Evolutionary conservation across 306 rosid species (phyloP).

Genomic region (Vigna hirtella): DNA sequence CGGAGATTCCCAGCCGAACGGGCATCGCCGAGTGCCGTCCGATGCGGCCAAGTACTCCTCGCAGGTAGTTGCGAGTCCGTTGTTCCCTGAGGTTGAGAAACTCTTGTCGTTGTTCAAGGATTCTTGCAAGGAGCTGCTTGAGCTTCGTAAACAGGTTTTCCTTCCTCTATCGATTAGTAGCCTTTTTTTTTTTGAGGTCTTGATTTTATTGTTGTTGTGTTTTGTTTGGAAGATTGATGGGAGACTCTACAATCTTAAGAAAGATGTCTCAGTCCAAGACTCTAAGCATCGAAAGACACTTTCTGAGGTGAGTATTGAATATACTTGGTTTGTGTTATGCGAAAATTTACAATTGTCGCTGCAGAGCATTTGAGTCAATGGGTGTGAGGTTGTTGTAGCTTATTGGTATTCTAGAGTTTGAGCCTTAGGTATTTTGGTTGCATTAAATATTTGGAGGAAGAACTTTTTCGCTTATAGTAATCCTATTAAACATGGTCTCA

Average conservation of each 20-base stretch:
- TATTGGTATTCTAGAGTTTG: not conserved
- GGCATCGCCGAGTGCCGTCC: conserved; percentile 60
- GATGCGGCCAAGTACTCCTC: conserved; percentile 69
- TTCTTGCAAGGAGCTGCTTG: conserved; percentile 89
- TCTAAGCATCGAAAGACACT: conserved; percentile 95
- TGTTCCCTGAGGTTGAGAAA: conserved; percentile 91
- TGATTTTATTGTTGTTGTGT: conserved; percentile 16
- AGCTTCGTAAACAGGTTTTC: conserved; percentile 89
- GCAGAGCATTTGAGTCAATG: too few species aligned
- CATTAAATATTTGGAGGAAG: not conserved
- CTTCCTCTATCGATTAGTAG: not conserved
- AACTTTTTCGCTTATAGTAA: not conserved
- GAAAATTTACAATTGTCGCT: not conserved
- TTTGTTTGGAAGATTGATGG: conserved; percentile 81
- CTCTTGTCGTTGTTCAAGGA: conserved; percentile 85
- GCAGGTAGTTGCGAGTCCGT: conserved; percentile 61
- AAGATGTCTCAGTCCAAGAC: conserved; percentile 90
- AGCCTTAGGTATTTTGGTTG: not conserved
- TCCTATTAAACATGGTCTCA: too few species aligned
- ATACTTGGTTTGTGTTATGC: conserved; percentile 13
- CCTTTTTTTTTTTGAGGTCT: not conserved
- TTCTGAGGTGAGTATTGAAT: conserved; percentile 71
- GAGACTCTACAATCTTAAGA: conserved; percentile 79
- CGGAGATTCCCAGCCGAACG: conserved; percentile 64
- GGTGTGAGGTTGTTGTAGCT: not conserved